Base-by-base conservation (phyloP, 148 eudicot genomes). In the Vaccinium vitisidaea region DNA sequence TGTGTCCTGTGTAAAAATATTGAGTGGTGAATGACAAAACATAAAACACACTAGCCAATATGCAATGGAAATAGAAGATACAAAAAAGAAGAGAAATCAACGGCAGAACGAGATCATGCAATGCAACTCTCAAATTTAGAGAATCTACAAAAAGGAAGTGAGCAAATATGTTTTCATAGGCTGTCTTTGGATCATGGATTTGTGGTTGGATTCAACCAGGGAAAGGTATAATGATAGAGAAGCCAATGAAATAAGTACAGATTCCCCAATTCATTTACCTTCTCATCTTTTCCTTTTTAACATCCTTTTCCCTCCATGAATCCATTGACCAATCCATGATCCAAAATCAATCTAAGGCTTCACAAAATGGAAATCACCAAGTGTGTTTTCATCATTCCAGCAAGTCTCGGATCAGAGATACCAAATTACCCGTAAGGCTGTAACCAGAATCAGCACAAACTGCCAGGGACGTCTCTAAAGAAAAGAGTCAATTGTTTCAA, bases 1-100 rank as follows among this genome's bases (percentile, higher is more conserved):
- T 23, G 90, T 84, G n/a, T 89, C 90, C 90, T 89, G 82, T 59
- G 55, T 23, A 13, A 53, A 13, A 39, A n/a, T 19, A 83, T 69
- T 8, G 46, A 83, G 56, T 39, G 18, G 59, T 13, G 30, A 75
- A 55, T 55, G 55, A 39, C 55, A 74, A 23, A 74, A 23, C 71
- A 39, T 43, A 10, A 83, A 54, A 43, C 21, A 69, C 74, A 69
- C 74, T 13, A 69, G 39, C 39, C 69, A 56, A n/a, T 36, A 82
- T 69, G 16, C 70, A 15, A 48, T 50, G 69, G 19, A 15, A 27
- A 18, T 23, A 12, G 19, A 27, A 56, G 30, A 32, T 54, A 25
- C 3, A 1, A 27, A 15, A 53, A 53, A 0, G 13, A 13, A 14
- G 32, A 12, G 9, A 25, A 50, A 49, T 77, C 23, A 46, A 75